Evolutionary conservation across 208 protist species (phyloP).

Genomic region (Vickermania ingenoplastis): DNA sequence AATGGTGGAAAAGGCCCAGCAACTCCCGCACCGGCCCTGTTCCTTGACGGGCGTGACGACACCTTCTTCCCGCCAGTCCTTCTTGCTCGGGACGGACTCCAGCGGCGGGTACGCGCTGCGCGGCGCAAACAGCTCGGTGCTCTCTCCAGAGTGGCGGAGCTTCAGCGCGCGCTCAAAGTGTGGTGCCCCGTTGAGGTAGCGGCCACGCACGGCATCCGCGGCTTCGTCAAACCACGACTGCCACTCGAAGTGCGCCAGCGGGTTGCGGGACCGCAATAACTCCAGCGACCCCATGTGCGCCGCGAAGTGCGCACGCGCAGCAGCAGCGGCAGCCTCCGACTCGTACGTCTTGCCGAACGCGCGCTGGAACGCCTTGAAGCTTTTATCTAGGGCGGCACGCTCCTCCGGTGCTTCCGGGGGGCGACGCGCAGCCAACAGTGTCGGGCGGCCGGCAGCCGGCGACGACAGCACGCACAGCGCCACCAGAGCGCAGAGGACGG

Average conservation of each 20-base stretch:
- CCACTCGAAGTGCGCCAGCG: conserved; percentile 40
- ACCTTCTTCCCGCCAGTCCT: conserved; percentile 83
- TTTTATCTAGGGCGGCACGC: no score
- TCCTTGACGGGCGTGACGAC: conserved; percentile 92
- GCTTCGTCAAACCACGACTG: conserved; percentile 59
- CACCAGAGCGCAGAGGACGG: no score
- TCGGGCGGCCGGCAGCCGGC: no score
- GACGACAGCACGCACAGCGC: background rate
- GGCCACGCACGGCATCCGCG: conserved; percentile 28
- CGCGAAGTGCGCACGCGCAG: background rate
- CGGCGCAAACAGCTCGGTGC: background rate
- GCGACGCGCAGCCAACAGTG: no score
- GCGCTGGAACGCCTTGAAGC: background rate
- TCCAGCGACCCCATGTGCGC: conserved; percentile 12
- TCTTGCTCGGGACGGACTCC: conserved; percentile 1
- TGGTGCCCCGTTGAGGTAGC: conserved; percentile 26
- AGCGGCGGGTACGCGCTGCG: background rate
- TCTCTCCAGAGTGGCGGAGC: background rate
- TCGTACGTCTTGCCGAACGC: background rate
- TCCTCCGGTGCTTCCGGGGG: no score
- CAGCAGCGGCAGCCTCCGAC: background rate
- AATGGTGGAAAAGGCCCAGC: conserved; percentile 95
- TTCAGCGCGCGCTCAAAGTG: conserved; percentile 19
- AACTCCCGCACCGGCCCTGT: conserved; percentile 94
- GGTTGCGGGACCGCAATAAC: conserved; percentile 27